Conservation (phyloP, 75 land plant species). For the Picea glauca region DNA sequence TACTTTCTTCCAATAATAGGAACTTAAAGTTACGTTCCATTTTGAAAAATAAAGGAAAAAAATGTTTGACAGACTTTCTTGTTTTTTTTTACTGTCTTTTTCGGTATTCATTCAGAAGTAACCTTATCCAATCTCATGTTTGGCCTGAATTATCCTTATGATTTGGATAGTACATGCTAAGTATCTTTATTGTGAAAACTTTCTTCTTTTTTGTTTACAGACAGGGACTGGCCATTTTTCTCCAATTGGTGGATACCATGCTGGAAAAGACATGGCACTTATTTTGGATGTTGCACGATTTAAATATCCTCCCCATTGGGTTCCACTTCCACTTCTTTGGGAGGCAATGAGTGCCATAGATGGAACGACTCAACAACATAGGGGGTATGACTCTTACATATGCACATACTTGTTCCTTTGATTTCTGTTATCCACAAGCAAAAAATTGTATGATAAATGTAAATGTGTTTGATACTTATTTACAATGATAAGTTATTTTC, state of each 20-base stretch:
- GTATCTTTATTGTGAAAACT: not conserved
- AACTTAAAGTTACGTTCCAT: not conserved
- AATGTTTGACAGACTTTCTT: not conserved
- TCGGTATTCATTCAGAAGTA: not conserved
- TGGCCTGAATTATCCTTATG: not conserved
- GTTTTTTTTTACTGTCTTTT: not conserved
- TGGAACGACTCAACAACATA: slow-evolving; percentile 50
- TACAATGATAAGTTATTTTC: too few relatives aligned
- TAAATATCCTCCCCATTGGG: slow-evolving; percentile 98
- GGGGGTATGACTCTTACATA: slow-evolving; percentile 56
- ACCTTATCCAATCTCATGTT: not conserved
- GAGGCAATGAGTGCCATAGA: slow-evolving; percentile 79
- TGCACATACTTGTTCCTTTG: too few relatives aligned
- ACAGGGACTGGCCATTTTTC: slow-evolving; percentile 94
- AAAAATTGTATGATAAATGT: too few relatives aligned
- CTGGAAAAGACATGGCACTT: slow-evolving; percentile 73
- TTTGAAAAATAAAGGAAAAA: not conserved
- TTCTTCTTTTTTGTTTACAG: slow-evolving; percentile 24
- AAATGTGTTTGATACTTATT: too few relatives aligned
- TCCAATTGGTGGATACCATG: slow-evolving; percentile 91
- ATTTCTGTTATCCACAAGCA: too few relatives aligned
- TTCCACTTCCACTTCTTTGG: slow-evolving; percentile 81
- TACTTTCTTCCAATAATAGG: not conserved
- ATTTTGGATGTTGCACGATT: slow-evolving; percentile 93
- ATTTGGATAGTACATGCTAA: not conserved